phyloP scores from a whole-genome alignment of 768 basidiomycete species.

The Rhodotorula graminis region DNA sequence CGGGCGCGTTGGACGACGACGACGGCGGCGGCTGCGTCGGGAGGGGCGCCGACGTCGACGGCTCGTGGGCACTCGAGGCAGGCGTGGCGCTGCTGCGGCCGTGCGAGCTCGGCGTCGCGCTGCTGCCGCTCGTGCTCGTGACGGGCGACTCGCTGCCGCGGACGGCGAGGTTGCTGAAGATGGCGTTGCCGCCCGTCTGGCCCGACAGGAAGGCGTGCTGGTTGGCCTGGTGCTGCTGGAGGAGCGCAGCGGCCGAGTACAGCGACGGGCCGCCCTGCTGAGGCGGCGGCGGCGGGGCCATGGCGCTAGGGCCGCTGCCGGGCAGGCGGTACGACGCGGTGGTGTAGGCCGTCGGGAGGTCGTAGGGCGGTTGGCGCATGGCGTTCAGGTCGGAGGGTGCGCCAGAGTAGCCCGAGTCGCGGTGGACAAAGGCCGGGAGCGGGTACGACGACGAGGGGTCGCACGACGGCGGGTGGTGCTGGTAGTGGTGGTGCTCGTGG shows the following conservation, averaged over 20 bases:
- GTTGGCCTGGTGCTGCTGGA: constrained; percentile 33
- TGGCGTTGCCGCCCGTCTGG: neutral
- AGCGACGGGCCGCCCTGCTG: neutral
- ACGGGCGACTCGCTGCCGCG: neutral
- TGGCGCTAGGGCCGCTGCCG: neutral
- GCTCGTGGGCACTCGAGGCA: neutral
- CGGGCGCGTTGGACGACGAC: neutral
- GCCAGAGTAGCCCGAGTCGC: neutral
- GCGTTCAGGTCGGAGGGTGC: neutral
- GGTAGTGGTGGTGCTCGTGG: too few species aligned
- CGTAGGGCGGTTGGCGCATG: neutral
- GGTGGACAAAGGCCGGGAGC: neutral
- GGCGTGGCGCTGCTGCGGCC: neutral
- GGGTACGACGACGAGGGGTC: too few species aligned
- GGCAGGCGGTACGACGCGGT: neutral
- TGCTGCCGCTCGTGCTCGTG: neutral
- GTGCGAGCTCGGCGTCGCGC: neutral
- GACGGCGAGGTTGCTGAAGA: neutral
- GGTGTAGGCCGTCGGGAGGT: neutral
- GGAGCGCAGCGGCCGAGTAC: constrained; percentile 1
- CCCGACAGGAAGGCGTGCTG: constrained; percentile 21
- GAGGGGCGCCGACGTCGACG: neutral
- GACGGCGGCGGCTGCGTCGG: neutral
- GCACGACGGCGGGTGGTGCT: too few species aligned
- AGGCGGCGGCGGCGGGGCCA: too few species aligned